phyloP scores from a whole-genome alignment of 306 rosid species.

The Ormosia semicastrata region DNA sequence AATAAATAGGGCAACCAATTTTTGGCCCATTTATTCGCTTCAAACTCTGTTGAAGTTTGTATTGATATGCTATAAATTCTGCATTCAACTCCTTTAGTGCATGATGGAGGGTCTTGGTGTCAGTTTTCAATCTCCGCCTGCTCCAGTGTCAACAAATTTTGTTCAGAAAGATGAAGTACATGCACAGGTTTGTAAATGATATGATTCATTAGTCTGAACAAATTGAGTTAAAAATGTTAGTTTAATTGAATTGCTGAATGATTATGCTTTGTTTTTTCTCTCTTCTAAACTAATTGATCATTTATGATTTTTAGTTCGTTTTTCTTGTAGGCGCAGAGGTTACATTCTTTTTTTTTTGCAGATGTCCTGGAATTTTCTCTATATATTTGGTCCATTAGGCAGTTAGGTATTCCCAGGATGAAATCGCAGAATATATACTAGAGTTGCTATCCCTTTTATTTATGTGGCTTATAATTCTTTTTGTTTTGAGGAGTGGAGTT shows the following conservation, averaged over 20 bases:
- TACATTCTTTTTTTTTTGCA: neutral
- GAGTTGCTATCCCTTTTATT: neutral
- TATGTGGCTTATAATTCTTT: neutral
- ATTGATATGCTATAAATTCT: constrained; percentile 16
- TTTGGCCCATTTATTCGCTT: neutral
- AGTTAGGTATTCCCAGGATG: constrained; percentile 9
- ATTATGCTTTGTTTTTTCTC: neutral
- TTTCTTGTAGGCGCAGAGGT: neutral
- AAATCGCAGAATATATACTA: constrained; percentile 13
- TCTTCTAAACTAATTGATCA: neutral
- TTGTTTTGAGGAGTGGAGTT: neutral
- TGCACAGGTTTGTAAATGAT: constrained; percentile 68
- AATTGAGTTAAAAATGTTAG: neutral
- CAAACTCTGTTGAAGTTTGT: neutral
- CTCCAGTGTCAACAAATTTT: constrained; percentile 53
- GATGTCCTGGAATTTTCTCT: neutral
- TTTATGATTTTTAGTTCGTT: neutral
- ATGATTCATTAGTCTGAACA: constrained; percentile 18
- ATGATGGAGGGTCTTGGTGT: constrained; percentile 59
- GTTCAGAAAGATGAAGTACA: constrained; percentile 78
- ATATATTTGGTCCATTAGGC: neutral
- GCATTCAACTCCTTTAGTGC: constrained; percentile 46
- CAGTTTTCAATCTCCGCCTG: constrained; percentile 55
- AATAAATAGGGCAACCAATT: neutral
- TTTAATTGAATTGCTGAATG: constrained; percentile 7